phyloP scores from a whole-genome alignment of 140 eudicot genomes.

The Senecio squalidus region DNA sequence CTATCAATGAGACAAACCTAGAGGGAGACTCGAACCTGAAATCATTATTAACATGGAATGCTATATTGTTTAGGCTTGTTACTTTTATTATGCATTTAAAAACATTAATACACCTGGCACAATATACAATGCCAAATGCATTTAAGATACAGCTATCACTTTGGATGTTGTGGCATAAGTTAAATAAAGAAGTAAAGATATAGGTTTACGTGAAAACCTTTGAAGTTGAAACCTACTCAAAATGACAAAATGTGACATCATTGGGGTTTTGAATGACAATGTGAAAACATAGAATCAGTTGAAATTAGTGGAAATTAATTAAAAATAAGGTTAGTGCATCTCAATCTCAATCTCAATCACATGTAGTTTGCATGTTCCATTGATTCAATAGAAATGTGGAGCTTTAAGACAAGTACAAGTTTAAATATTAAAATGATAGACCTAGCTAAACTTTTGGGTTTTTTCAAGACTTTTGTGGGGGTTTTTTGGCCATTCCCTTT shows the following conservation, averaged over 20 bases:
- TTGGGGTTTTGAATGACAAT: too few species aligned
- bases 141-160: conserved; percentile 12
- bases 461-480: conserved; percentile 20
- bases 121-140: conserved; percentile 6
- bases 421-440: conserved; percentile 13
- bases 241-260: conserved; percentile 14
- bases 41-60: too few species aligned
- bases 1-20: too few species aligned
- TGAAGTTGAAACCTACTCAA: background rate
- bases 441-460: conserved; percentile 19
- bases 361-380: conserved; percentile 39
- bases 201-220: conserved; percentile 12
- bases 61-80: too few species aligned
- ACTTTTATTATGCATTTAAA: background rate
- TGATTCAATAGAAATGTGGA: conserved; percentile 22
- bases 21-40: too few species aligned
- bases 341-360: conserved; percentile 42
- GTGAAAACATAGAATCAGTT: too few species aligned
- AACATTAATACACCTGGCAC: conserved; percentile 6
- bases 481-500: conserved; percentile 12
- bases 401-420: conserved; percentile 18
- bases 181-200: conserved; percentile 13
- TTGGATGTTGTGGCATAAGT: conserved; percentile 7
- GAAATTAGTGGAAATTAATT: conserved; percentile 19
- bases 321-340: conserved; percentile 23